Evolutionary conservation across 257 asterid genomes (phyloP).

Genomic region (Euphrasia confusa): DNA sequence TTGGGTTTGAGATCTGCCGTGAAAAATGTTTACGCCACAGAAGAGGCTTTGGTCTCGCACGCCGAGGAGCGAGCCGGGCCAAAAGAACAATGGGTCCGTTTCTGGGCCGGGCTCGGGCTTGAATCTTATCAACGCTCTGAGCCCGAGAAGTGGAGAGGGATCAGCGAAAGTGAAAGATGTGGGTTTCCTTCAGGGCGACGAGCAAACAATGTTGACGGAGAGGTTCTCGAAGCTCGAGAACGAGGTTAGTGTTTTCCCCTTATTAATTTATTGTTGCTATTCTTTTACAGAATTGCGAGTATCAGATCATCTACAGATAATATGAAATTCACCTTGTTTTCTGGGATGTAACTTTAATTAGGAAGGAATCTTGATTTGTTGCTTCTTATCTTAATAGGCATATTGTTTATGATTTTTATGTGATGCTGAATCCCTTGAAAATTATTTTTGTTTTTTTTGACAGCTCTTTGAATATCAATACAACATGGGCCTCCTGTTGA

Average conservation of each 20-base stretch:
- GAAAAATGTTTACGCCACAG: constrained; percentile 67
- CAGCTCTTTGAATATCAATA: constrained; percentile 95
- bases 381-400: background rate
- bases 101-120: constrained; percentile 36
- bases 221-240: too few relatives aligned
- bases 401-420: background rate
- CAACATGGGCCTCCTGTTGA: constrained; percentile 89
- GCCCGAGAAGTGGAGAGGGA: background rate
- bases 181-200: too few relatives aligned
- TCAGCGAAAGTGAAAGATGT: too few relatives aligned
- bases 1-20: constrained; percentile 41
- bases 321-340: background rate
- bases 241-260: too few relatives aligned
- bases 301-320: constrained; percentile 19
- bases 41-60: constrained; percentile 68
- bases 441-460: constrained; percentile 23
- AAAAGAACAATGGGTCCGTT: constrained; percentile 40
- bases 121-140: constrained; percentile 31
- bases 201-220: too few relatives aligned
- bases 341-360: background rate
- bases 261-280: background rate
- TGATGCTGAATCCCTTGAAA: background rate
- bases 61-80: constrained; percentile 55
- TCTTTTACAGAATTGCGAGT: background rate
- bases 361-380: background rate